Conservation (phyloP, 176 grass and related monocot genomes). For the Bromus sterilis region DNA sequence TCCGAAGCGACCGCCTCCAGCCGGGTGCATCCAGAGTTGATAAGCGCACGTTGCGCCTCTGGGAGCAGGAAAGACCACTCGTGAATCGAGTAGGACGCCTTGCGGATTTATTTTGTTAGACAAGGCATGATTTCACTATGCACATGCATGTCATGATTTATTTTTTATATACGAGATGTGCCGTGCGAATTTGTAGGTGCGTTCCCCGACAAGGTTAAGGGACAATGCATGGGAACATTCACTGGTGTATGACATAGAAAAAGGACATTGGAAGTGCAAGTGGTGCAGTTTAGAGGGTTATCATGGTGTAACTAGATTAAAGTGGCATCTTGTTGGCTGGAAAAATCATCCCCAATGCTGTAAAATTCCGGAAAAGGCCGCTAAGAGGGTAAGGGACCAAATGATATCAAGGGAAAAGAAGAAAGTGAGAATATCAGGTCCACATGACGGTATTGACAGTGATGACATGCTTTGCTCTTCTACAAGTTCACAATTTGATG, state of each 20-base stretch:
- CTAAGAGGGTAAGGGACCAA: constrained; percentile 25
- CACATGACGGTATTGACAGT: constrained; percentile 1
- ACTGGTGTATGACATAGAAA: constrained; percentile 31
- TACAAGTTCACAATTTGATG: constrained; percentile 20
- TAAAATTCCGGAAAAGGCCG: constrained; percentile 22
- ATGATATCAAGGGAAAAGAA: constrained; percentile 29
- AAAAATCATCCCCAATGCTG: constrained; percentile 2
- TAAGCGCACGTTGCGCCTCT: too few species aligned
- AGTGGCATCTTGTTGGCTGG: constrained; percentile 44
- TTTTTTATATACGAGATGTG: background rate
- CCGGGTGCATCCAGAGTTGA: too few species aligned
- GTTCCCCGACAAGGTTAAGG: background rate
- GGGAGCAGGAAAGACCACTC: too few species aligned
- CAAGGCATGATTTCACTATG: background rate
- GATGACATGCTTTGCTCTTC: constrained; percentile 3
- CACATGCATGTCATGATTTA: background rate
- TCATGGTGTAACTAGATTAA: constrained; percentile 39
- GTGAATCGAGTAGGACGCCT: too few species aligned
- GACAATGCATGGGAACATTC: constrained; percentile 39
- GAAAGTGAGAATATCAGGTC: constrained; percentile 9
- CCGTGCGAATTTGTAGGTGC: constrained; percentile 18
- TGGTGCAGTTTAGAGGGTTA: constrained; percentile 36
- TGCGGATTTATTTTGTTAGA: too few species aligned
- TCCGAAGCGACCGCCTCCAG: too few species aligned
- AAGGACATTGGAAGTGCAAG: constrained; percentile 40